Evolutionary conservation across 2,329 filamentous ascomycete species (phyloP), one percentile per base, ranked within the genome.

Genomic region (Aspergillus sp.): DNA sequence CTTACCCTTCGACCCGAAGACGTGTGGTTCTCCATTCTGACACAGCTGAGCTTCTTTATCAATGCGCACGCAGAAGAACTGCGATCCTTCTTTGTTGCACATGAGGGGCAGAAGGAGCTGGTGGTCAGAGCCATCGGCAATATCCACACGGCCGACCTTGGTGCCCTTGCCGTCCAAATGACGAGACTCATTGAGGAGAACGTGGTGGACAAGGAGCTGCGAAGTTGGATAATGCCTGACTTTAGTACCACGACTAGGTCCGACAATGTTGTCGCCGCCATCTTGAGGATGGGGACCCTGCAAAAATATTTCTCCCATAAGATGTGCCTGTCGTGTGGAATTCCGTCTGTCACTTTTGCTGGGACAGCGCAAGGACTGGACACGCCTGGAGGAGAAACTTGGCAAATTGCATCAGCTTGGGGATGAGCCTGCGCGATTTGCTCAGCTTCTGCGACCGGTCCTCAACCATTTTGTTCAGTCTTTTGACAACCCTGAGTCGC

Each of bases 291-390:
- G 78, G 77, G 74, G 2, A 64, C 73, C 0, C 63, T 81, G 67
- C 73, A 80, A 58, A 69, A 74, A 17, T 82, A 80, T 56, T 82
- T 82, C 52, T 49, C 44, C 0, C 78, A 73, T 55, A 51, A 3
- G 1, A 57, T 58, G 10, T 42, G 13, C 0, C 51, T 69, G 0
- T 13, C 17, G 0, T 83, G 79, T 55, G 80, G 80, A 0, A 67
- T 83, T 2, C 81, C 81, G 0, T 74, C 73, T 0, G 77, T 82
- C 0, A 82, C 79, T 0, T 63, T 83, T n/a, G 1, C 68, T 78
- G 0, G 80, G 81, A 2, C 70, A 77, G 36, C 60, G 67, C 11
- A 51, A 53, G 1, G 80, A 84, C 61, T 83, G 77, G 72, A 59
- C 66, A 19, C 58, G 60, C 20, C 63, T 84, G 6, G 58, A 73